These are phyloP conservation scores for Trametes versicolor DNA, from an alignment of 1,284 basidiomycete genomes.

Conservation along the genomic window DNA sequence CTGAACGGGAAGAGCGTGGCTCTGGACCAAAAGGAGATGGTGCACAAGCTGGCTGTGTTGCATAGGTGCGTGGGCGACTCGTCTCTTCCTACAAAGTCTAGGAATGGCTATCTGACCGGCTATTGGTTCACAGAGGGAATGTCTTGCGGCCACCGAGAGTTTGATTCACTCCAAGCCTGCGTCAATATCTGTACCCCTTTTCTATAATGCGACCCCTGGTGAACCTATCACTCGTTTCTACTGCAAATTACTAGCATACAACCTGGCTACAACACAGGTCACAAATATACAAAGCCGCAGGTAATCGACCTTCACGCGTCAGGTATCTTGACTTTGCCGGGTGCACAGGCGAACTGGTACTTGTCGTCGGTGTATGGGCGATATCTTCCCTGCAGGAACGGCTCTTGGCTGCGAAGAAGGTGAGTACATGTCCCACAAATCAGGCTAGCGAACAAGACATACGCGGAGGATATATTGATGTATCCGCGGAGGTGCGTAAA, in stretches of 20 bases:
- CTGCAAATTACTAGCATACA: background rate
- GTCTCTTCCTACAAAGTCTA: too few relatives aligned
- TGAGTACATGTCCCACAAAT: background rate
- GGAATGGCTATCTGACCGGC: background rate
- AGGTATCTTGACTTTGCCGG: conserved; percentile 22
- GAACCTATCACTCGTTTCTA: too few relatives aligned
- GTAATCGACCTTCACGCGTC: conserved; percentile 8
- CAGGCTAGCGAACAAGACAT: conserved; percentile 22
- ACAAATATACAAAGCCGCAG: too few relatives aligned
- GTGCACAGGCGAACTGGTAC: conserved; percentile 29
- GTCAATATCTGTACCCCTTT: conserved; percentile 1
- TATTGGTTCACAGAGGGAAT: conserved; percentile 25
- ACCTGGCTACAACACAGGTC: background rate
- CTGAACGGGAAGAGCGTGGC: conserved; percentile 62
- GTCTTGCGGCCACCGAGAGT: conserved; percentile 27
- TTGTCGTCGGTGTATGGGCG: conserved; percentile 49
- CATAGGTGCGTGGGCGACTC: conserved; percentile 71
- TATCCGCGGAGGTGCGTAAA: conserved; percentile 57
- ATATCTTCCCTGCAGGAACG: conserved; percentile 44
- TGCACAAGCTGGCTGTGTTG: conserved; percentile 79
- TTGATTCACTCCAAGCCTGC: background rate
- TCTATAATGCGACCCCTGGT: background rate
- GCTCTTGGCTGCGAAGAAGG: conserved; percentile 42
- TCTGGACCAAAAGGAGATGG: conserved; percentile 65
- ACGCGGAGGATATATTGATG: conserved; percentile 52